These are phyloP conservation scores for Drechslerella coelobrocha DNA, from an alignment of 2,329 filamentous ascomycete genomes.

Conservation along the genomic window DNA sequence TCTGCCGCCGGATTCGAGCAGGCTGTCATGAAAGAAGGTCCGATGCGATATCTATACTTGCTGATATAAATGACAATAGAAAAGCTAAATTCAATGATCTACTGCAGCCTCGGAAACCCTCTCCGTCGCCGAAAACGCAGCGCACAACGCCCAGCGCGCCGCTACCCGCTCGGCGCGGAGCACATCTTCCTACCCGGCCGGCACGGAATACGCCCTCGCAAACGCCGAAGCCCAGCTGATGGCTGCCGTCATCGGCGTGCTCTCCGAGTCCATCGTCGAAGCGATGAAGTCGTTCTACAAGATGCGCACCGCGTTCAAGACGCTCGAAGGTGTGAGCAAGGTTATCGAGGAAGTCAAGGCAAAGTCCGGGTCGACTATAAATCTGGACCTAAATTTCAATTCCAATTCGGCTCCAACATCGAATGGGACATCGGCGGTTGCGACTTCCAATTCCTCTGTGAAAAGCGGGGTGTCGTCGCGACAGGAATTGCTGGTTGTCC, in stretches of 20 bases:
- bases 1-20: conserved; percentile 91
- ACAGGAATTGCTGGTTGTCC: conserved; percentile 60
- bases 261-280: conserved; percentile 92
- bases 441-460: conserved; percentile 53
- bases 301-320: conserved; percentile 83
- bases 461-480: not conserved
- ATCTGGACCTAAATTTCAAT: too few relatives aligned
- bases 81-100: not conserved
- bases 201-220: conserved; percentile 84
- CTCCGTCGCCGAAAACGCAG: conserved; percentile 75
- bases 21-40: conserved; percentile 80
- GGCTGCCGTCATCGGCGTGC: conserved; percentile 72
- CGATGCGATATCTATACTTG: conserved; percentile 46
- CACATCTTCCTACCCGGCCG: conserved; percentile 76
- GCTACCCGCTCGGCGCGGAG: conserved; percentile 71
- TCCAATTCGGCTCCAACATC: too few relatives aligned
- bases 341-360: conserved; percentile 41
- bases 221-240: conserved; percentile 75
- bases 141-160: conserved; percentile 76
- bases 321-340: conserved; percentile 72
- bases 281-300: conserved; percentile 92
- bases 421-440: conserved; percentile 51
- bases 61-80: conserved; percentile 45
- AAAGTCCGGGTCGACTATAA: too few relatives aligned
- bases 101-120: conserved; percentile 72